phyloP scores from a whole-genome alignment of 441 rosid genomes.

The Pelargonium cotyledonis region DNA sequence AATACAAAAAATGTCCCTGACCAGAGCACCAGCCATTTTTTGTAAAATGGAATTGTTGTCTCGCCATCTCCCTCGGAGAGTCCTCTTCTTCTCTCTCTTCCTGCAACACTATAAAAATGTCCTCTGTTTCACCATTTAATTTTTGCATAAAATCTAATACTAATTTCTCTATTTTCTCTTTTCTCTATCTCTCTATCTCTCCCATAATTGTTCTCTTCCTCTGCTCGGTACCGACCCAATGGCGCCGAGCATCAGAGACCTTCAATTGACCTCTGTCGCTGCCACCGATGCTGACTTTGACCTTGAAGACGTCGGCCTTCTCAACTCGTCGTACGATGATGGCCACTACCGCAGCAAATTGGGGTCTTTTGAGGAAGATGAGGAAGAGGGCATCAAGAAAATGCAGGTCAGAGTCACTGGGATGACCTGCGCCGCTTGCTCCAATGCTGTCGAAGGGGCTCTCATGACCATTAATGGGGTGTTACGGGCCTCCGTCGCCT shows the following conservation, averaged over 20 bases:
- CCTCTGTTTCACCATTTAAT: no score
- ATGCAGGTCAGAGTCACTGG: conserved; percentile 80
- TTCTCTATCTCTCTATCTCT: not conserved
- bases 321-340: not conserved
- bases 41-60: no score
- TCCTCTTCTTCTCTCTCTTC: no score
- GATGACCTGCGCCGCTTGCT: conserved; percentile 98
- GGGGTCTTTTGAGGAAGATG: conserved; percentile 7
- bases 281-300: conserved; percentile 18
- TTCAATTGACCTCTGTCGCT: conserved; percentile 53
- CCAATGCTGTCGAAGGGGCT: conserved; percentile 86
- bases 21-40: no score
- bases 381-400: conserved; percentile 38
- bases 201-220: conserved; percentile 5
- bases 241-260: conserved; percentile 63
- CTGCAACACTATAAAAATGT: no score
- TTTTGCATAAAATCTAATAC: no score
- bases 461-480: conserved; percentile 63
- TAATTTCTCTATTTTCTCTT: no score
- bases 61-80: no score
- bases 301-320: not conserved
- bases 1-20: no score
- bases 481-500: conserved; percentile 66
- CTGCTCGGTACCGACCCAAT: conserved; percentile 26
- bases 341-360: not conserved